Evolutionary conservation across 2,329 filamentous ascomycete genomes (phyloP), one percentile per base, ranked within the genome.

Genomic region (Epichloe aotearoae): DNA sequence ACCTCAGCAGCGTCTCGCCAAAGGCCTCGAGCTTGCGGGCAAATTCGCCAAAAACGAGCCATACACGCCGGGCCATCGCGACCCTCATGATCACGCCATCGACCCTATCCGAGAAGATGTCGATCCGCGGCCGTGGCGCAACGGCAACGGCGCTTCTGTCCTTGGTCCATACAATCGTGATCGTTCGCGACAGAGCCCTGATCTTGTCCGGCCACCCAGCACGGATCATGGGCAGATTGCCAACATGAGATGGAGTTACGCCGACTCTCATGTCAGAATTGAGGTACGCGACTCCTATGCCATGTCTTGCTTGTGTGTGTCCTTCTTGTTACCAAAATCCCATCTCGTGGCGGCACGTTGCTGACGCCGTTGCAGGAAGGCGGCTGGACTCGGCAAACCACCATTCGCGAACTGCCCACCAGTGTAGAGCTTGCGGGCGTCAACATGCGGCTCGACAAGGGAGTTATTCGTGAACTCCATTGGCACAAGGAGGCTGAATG

Each of bases 401-500:
- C 82, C 4, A 68, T 81, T 15, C 74, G 79, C 34, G 81, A 85
- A 65, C 71, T 86, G 3, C 73, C 76, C 34, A 76, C 76, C 7
- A 84, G 80, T 57, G 73, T 79, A n/a, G 82, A 88, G 61, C 74
- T 89, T 43, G 85, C 85, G 2, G 80, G 82, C 40, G 85, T 88
- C 50, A 87, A 89, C 63, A 89, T 89, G 85, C 77, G 84, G 11
- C 77, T 89, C 3, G 84, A 83, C 39, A 69, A 79, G 55, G 83
- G 84, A 37, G 84, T 83, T 34, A 86, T 86, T 57, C 82, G 85
- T 30, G 85, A 89, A 63, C 72, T 89, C 8, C 85, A 89, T 62
- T 89, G 85, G 85, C 85, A 89, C 70, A 86, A 85, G 58, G 82
- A 87, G 63, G 84, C 83, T 38, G 85, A 89, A 61, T 88, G 85